phyloP scores from a whole-genome alignment of 768 basidiomycete genomes.

The Tremella mesenterica region DNA sequence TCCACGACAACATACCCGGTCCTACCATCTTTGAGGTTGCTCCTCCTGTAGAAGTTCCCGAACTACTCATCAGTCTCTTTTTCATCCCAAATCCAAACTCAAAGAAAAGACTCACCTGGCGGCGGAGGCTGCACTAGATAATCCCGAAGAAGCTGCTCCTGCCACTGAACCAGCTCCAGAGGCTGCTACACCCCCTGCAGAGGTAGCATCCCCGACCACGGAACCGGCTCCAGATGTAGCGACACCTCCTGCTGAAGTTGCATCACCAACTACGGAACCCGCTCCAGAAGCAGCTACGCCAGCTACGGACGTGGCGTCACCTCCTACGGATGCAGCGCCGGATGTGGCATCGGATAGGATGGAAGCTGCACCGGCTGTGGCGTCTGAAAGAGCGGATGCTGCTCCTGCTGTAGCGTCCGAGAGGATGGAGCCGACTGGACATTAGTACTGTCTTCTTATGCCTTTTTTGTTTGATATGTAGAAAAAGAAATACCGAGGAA shows the following conservation, averaged over 20 bases:
- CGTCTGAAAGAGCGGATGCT: conserved; percentile 1
- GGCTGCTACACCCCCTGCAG: background rate
- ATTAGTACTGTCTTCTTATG: background rate
- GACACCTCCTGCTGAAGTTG: conserved; percentile 6
- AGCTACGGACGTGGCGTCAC: conserved; percentile 7
- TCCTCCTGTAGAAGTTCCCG: too few species aligned
- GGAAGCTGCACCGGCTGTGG: background rate
- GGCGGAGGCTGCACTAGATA: conserved; percentile 5
- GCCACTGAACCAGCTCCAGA: background rate
- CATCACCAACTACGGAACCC: conserved; percentile 5
- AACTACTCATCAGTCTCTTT: too few species aligned
- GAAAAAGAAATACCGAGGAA: too few species aligned
- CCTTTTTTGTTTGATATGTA: too few species aligned
- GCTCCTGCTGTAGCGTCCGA: conserved; percentile 3
- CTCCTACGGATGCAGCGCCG: conserved; percentile 7
- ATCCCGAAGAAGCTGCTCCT: background rate
- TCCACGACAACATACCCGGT: too few species aligned
- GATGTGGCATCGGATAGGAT: conserved; percentile 4
- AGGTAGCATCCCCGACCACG: background rate
- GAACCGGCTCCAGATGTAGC: conserved; percentile 10
- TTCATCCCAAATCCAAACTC: too few species aligned
- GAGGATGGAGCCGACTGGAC: background rate
- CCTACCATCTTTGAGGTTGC: too few species aligned
- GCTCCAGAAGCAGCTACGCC: conserved; percentile 12
- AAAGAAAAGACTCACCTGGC: too few species aligned